These are phyloP conservation scores for Penicillium canescens DNA, from an alignment of 495 filamentous ascomycete species.

Conservation along the genomic window DNA sequence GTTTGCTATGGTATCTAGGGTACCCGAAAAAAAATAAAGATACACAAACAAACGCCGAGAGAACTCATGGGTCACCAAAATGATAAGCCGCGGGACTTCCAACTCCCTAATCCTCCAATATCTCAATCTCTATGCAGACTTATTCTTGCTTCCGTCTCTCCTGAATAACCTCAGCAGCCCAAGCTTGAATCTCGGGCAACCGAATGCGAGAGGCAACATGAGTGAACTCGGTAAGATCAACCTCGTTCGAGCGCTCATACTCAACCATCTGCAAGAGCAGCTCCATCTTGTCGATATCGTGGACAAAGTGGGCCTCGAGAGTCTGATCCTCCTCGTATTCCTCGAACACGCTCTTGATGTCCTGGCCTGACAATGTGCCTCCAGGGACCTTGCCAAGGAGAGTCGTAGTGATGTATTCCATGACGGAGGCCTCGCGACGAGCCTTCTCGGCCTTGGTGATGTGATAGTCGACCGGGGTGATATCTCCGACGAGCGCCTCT, in stretches of 20 bases:
- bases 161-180: slow-evolving; percentile 71
- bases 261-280: slow-evolving; percentile 93
- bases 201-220: slow-evolving; percentile 71
- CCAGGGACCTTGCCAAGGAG: slow-evolving; percentile 75
- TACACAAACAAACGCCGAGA: slow-evolving; percentile 16
- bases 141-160: slow-evolving; percentile 63
- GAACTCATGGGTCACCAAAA: slow-evolving; percentile 3
- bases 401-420: slow-evolving; percentile 77
- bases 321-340: slow-evolving; percentile 91
- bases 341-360: slow-evolving; percentile 78
- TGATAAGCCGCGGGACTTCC: neutral
- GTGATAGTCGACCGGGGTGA: slow-evolving; percentile 76
- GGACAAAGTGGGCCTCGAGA: slow-evolving; percentile 81
- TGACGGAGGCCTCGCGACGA: slow-evolving; percentile 79
- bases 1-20: slow-evolving; percentile 23
- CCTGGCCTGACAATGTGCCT: slow-evolving; percentile 57
- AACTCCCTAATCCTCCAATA: neutral
- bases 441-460: slow-evolving; percentile 74
- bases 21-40: slow-evolving; percentile 12
- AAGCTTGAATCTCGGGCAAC: slow-evolving; percentile 74
- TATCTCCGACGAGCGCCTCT: slow-evolving; percentile 90
- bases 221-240: slow-evolving; percentile 83
- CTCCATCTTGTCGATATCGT: slow-evolving; percentile 97
- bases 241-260: slow-evolving; percentile 75
- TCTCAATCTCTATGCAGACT: neutral